Base-by-base conservation (phyloP, 768 basidiomycete genomes). In the Fomitopsis serialis region DNA sequence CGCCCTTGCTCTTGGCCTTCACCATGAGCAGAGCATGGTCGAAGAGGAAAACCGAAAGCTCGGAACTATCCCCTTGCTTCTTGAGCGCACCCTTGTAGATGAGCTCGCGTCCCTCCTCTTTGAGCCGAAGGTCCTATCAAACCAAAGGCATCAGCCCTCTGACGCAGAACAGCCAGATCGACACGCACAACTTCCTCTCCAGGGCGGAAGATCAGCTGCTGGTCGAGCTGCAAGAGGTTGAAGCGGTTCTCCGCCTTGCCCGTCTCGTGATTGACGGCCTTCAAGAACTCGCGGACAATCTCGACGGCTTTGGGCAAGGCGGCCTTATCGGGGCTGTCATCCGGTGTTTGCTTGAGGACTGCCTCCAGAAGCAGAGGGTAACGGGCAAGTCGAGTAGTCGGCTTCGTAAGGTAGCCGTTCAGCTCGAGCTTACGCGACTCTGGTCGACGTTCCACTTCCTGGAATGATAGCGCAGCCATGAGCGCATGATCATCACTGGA, bases 391-490 rank as follows among this genome's bases (percentile, higher is more conserved):
- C 97, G 86, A 5, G 97, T 98, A 2, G 97, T 98, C 1, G 97
- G 97, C 68, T 98, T 98, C 7, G 97, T 99, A 37, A 99, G 75
- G 68, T 98, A 99, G 1, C 92, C 97, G 66, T 99, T 99, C 46
- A 99, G 73, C 70, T 99, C 97, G 34, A 98, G 80, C 71, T 98
- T 98, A 25, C 96, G 80, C 9, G 95, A 98, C 67, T 97, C 94
- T 0, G 95, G 95, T 19, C 89, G 74, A 19, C 97, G 87, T 66
- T 99, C 97, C 2, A 89, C 91, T 58, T 83, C 75, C 94, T 95
- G 59, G 17, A 35, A 42, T 21, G 42, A 27, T 8, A 9, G 15
- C 24, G 46, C 49, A 56, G 45, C 36, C 15, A 46, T 44, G 15
- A 76, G 25, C 19, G 34, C 35, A 22, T 19, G 17, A 34, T 11